These are phyloP conservation scores for Amanita phalloides DNA, from an alignment of 768 basidiomycete species.

Conservation along the genomic window DNA sequence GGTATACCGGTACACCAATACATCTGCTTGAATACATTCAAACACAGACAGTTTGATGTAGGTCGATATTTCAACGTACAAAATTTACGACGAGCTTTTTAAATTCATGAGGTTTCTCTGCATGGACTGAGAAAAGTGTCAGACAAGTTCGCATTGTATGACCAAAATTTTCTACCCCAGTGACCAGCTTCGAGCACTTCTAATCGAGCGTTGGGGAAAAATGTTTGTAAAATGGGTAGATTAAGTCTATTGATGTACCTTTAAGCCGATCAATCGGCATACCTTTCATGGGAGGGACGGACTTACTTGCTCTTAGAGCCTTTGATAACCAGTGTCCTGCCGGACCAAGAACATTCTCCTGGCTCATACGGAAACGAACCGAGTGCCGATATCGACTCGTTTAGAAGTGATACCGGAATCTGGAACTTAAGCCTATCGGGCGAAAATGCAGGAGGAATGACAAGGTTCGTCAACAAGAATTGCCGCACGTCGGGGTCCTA, in stretches of 20 bases:
- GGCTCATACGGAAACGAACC: constrained; percentile 71
- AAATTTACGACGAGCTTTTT: constrained; percentile 26
- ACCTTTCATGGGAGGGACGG: background rate
- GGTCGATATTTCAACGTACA: background rate
- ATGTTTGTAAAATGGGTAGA: constrained; percentile 42
- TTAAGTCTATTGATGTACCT: constrained; percentile 75
- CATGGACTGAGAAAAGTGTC: constrained; percentile 46
- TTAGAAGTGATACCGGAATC: constrained; percentile 61
- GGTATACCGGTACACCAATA: too few relatives aligned
- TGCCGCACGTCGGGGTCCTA: constrained; percentile 69
- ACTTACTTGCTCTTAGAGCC: constrained; percentile 67
- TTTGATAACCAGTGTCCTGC: constrained; percentile 64
- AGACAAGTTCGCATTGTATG: background rate
- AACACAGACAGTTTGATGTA: background rate
- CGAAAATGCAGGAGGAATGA: constrained; percentile 21
- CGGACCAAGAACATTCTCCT: constrained; percentile 40
- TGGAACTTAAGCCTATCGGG: constrained; percentile 46
- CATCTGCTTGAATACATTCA: too few relatives aligned
- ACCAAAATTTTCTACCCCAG: constrained; percentile 53
- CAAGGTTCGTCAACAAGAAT: constrained; percentile 80
- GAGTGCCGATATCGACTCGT: constrained; percentile 48
- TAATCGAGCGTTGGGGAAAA: constrained; percentile 64
- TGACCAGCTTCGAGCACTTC: constrained; percentile 68
- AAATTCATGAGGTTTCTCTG: constrained; percentile 65
- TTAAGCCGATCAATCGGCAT: background rate